These are phyloP conservation scores for Barnettozyma californica DNA, from an alignment of 805 yeast species.

Conservation along the genomic window DNA sequence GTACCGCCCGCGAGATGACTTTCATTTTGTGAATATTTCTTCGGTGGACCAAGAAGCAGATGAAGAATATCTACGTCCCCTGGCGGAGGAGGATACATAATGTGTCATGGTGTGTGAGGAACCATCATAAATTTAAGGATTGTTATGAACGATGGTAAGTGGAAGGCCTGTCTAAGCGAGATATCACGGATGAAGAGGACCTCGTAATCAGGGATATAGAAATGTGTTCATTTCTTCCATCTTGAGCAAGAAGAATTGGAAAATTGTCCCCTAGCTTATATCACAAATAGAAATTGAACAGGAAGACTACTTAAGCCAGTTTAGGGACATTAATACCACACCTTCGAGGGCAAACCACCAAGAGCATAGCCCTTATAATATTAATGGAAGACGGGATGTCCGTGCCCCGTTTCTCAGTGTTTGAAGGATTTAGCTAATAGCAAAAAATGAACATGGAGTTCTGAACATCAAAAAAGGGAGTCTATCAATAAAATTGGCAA, in stretches of 20 bases:
- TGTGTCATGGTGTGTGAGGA: neutral
- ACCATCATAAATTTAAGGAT: no score
- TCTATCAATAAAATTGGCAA: no score
- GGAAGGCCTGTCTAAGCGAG: neutral
- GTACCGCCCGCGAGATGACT: neutral
- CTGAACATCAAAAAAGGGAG: no score
- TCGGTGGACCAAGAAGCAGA: neutral
- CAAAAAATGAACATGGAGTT: neutral
- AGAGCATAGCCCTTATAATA: slow-evolving; percentile 19
- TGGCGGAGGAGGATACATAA: neutral
- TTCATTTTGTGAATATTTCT: neutral
- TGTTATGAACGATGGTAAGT: neutral
- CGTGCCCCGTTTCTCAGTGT: no score
- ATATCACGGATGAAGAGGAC: neutral
- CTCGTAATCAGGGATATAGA: neutral
- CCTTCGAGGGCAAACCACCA: slow-evolving; percentile 6
- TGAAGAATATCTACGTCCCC: neutral
- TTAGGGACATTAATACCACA: neutral
- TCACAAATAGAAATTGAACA: neutral
- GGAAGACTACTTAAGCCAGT: no score
- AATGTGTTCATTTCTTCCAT: neutral
- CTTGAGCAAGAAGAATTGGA: no score
- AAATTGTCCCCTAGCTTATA: neutral
- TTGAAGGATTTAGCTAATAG: no score
- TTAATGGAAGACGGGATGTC: slow-evolving; percentile 6